Conservation (phyloP, 306 rosid species). For the Pyrus communis region DNA sequence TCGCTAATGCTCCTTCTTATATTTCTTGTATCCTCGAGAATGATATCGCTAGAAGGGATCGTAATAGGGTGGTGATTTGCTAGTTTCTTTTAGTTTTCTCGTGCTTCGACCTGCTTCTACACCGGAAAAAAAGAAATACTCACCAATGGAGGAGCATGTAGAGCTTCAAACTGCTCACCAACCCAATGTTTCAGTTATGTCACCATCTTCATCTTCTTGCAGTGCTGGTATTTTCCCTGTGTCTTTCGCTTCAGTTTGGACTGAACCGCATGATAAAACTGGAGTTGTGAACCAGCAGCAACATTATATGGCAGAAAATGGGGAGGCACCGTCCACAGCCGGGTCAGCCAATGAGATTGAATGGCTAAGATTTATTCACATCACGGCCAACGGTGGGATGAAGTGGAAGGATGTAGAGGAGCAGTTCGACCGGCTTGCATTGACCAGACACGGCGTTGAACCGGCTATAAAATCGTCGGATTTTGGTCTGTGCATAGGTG, state of each 20-base stretch:
- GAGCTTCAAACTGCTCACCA: slow-evolving; percentile 17
- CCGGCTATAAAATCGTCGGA: slow-evolving; percentile 50
- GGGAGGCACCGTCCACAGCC: slow-evolving; percentile 1
- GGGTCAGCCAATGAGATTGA: background rate
- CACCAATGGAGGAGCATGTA: slow-evolving; percentile 39
- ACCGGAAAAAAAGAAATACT: background rate
- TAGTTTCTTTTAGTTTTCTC: no score
- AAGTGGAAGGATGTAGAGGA: slow-evolving; percentile 61
- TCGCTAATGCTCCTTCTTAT: no score
- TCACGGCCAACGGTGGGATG: slow-evolving; percentile 26
- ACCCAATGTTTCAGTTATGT: slow-evolving; percentile 22
- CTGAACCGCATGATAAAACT: slow-evolving; percentile 12
- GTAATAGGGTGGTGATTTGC: no score
- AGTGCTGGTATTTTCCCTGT: slow-evolving; percentile 7
- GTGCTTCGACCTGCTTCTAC: no score
- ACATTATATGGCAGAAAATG: slow-evolving; percentile 18
- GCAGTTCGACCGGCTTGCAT: slow-evolving; percentile 45
- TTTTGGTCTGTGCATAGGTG: slow-evolving; percentile 70
- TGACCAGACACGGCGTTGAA: slow-evolving; percentile 27
- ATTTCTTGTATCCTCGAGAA: no score
- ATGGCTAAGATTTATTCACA: slow-evolving; percentile 24
- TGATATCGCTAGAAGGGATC: no score
- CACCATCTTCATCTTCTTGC: slow-evolving; percentile 24
- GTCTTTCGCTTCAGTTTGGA: slow-evolving; percentile 20
- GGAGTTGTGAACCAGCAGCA: background rate